Percentiles rank a stretch among this genome's conserved stretches.
phyloP scores from a whole-genome alignment of 2,329 filamentous ascomycete species.

The Arthrocladium fulminans region DNA sequence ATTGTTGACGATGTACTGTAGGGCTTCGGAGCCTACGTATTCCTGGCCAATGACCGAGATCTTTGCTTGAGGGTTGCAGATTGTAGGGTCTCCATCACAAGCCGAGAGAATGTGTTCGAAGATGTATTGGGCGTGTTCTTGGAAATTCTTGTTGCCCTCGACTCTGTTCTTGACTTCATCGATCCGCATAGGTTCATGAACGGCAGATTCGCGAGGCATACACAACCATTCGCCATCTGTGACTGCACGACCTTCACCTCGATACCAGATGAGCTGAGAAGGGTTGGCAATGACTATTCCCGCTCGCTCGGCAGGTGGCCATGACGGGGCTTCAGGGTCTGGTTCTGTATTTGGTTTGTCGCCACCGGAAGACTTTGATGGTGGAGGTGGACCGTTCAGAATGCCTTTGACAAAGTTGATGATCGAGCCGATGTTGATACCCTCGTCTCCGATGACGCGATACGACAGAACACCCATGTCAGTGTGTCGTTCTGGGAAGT shows the following conservation, averaged over 20 bases:
- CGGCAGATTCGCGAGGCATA: slow-evolving; percentile 54
- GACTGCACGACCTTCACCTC: slow-evolving; percentile 52
- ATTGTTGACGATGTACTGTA: slow-evolving; percentile 50
- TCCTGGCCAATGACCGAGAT: slow-evolving; percentile 65
- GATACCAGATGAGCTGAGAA: slow-evolving; percentile 69
- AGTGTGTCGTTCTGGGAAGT: slow-evolving; percentile 64
- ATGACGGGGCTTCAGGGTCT: slow-evolving; percentile 12
- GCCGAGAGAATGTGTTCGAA: slow-evolving; percentile 53
- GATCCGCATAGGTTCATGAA: slow-evolving; percentile 48
- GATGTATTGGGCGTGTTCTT: slow-evolving; percentile 57
- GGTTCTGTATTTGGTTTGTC: slow-evolving; percentile 12
- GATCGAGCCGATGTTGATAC: slow-evolving; percentile 62
- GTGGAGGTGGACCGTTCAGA: slow-evolving; percentile 33
- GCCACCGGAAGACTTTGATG: slow-evolving; percentile 16
- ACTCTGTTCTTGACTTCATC: slow-evolving; percentile 52
- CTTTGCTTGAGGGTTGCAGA: slow-evolving; percentile 43
- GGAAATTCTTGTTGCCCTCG: slow-evolving; percentile 47
- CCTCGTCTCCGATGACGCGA: slow-evolving; percentile 54
- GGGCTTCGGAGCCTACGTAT: slow-evolving; percentile 52
- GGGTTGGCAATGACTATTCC: slow-evolving; percentile 67
- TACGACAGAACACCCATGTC: slow-evolving; percentile 69
- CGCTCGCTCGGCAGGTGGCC: slow-evolving; percentile 26
- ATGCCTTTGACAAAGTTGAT: slow-evolving; percentile 52
- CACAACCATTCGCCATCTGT: slow-evolving; percentile 49
- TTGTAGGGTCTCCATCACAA: slow-evolving; percentile 16